phyloP scores from a whole-genome alignment of 2,329 filamentous ascomycete genomes.

The Aspergillus tanneri region DNA sequence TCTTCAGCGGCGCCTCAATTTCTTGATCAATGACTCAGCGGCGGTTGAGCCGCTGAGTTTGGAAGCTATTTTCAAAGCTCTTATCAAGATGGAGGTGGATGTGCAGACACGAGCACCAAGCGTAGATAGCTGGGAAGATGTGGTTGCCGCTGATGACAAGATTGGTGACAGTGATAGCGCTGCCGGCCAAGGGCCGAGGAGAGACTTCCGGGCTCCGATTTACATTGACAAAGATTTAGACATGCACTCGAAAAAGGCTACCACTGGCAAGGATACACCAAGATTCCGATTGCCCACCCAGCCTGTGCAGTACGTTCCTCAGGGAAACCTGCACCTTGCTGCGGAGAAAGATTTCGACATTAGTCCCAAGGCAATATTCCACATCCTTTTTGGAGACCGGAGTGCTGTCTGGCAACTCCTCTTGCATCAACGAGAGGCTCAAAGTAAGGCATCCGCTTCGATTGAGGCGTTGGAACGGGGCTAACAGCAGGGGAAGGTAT shows the following conservation, averaged over 20 bases:
- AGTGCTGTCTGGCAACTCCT: conserved; percentile 90
- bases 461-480: neutral
- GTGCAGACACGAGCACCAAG: conserved; percentile 65
- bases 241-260: conserved; percentile 39
- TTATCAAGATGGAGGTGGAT: conserved; percentile 72
- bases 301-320: conserved; percentile 79
- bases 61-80: conserved; percentile 66
- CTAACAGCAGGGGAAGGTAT: conserved; percentile 55
- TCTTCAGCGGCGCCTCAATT: conserved; percentile 79
- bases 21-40: conserved; percentile 76
- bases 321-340: conserved; percentile 72
- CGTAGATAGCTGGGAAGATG: conserved; percentile 87
- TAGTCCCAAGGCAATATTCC: conserved; percentile 90
- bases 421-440: conserved; percentile 77
- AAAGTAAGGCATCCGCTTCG: conserved; percentile 42
- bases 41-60: conserved; percentile 67
- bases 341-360: conserved; percentile 84
- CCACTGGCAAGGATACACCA: conserved; percentile 50
- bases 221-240: conserved; percentile 64
- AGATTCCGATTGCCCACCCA: conserved; percentile 81
- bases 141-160: conserved; percentile 64
- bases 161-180: conserved; percentile 41
- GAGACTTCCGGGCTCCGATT: conserved; percentile 57
- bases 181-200: conserved; percentile 38
- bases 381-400: conserved; percentile 94